Evolutionary conservation across 805 yeast species (phyloP).

Genomic region (Danielozyma ontarioensis): DNA sequence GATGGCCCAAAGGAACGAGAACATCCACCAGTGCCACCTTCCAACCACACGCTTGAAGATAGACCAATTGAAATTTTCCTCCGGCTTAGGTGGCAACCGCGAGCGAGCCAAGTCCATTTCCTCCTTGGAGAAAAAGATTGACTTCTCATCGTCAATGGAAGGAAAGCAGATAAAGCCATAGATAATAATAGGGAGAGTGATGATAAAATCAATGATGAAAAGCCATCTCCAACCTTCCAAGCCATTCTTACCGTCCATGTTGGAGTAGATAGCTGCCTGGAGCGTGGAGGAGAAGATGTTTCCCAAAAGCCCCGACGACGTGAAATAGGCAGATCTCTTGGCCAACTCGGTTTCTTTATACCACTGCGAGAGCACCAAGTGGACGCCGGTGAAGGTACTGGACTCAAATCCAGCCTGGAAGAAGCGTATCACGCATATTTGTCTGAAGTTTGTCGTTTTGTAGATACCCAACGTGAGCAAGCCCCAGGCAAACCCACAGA

Average conservation of each 20-base stretch:
- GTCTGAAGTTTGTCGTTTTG: slow-evolving; percentile 41
- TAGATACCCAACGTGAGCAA: slow-evolving; percentile 47
- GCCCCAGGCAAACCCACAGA: slow-evolving; percentile 56
- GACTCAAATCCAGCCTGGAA: slow-evolving; percentile 59
- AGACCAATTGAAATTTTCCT: slow-evolving; percentile 12
- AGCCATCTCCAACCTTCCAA: slow-evolving; percentile 62
- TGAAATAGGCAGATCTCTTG: slow-evolving; percentile 49
- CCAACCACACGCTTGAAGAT: slow-evolving; percentile 35
- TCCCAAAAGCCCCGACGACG: slow-evolving; percentile 51
- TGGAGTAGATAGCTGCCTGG: slow-evolving; percentile 49
- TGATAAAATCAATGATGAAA: slow-evolving; percentile 7
- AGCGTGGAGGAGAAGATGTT: slow-evolving; percentile 39
- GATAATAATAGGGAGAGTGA: slow-evolving; percentile 5
- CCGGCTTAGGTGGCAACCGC: slow-evolving; percentile 5
- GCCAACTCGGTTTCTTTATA: slow-evolving; percentile 44
- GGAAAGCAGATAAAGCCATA: slow-evolving; percentile 8
- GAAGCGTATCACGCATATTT: slow-evolving; percentile 53
- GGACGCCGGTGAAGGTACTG: slow-evolving; percentile 52
- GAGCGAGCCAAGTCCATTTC: slow-evolving; percentile 6
- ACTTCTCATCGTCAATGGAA: not conserved
- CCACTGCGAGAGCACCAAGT: slow-evolving; percentile 51
- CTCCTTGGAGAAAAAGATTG: not conserved
- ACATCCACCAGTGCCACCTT: slow-evolving; percentile 55
- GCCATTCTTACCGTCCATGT: slow-evolving; percentile 43
- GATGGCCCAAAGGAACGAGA: slow-evolving; percentile 46